Base-by-base conservation (phyloP, 2,329 filamentous ascomycete genomes). In the Fusarium xylarioides region DNA sequence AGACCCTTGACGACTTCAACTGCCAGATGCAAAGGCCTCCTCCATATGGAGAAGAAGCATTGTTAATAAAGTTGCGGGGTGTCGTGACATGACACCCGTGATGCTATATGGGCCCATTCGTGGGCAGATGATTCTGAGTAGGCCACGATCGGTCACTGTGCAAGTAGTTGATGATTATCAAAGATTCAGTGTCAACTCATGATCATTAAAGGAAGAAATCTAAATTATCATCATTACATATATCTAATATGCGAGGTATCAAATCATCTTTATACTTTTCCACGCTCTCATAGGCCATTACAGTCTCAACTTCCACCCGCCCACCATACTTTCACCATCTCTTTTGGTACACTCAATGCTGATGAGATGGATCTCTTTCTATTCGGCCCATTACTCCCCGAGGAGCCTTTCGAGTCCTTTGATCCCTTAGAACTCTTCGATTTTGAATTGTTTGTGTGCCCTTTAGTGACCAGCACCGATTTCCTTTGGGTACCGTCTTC, bases 241-340 rank as follows among this genome's bases (percentile, higher is more conserved):
- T 37, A 60, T 74, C 34, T 67, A 63, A 34, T 68, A 37, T 54
- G 44, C 32, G 19, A 58, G 55, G 55, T 58, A 68, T 57, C 44
- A 73, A 57, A 49, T 28, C 53, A 53, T 19, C n/a, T 55, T 57
- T 73, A 43, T 71, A 68, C 62, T 73, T 73, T 73, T 68, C 54
- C 47, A n/a, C 58, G 28, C 54, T 49, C 37, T 30, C 66, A n/a
- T 49, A 56, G 21, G 28, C 32, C 60, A 56, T 56, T 53, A 44
- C 54, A 40, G 35, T 26, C 18, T 52, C 43, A 71, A 44, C 56
- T 37, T 19, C 73, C 52, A n/a, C 73, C 52, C 21, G 73, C 66
- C 75, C 75, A 77, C 75, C 75, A 77, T 38, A 77, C 75, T 61
- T 77, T 77, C 35, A 76, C 75, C 58, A 76, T 57, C 73, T 77